These are phyloP conservation scores for Phialemoniopsis sp. DNA, from an alignment of 2,329 filamentous ascomycete species.

Conservation along the genomic window DNA sequence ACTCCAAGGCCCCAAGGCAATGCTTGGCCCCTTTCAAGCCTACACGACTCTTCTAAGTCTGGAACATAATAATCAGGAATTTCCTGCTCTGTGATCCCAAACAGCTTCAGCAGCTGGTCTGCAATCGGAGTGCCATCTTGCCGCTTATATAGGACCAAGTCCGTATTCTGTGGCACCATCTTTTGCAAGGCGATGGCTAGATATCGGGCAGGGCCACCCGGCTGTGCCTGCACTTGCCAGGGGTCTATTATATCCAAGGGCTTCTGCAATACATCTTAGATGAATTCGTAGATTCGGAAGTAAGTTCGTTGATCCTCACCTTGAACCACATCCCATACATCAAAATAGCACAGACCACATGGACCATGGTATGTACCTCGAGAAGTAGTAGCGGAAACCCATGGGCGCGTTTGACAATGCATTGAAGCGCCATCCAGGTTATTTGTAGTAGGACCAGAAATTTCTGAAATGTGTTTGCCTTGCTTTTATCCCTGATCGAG, in stretches of 20 bases:
- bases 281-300: background rate
- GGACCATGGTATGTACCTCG: slow-evolving; percentile 25
- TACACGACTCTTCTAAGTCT: too few species aligned
- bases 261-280: slow-evolving; percentile 1
- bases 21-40: too few species aligned
- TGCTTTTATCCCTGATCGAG: slow-evolving; percentile 29
- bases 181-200: too few species aligned
- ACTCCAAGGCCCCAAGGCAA: too few species aligned
- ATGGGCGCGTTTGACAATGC: slow-evolving; percentile 20
- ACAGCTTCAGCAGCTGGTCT: too few species aligned
- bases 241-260: too few species aligned
- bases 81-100: too few species aligned
- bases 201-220: too few species aligned
- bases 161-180: background rate
- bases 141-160: background rate
- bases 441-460: slow-evolving; percentile 29
- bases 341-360: slow-evolving; percentile 17
- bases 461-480: slow-evolving; percentile 28
- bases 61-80: too few species aligned
- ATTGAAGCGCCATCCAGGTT: slow-evolving; percentile 29
- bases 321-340: slow-evolving; percentile 8
- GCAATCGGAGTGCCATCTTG: too few species aligned
- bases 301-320: background rate
- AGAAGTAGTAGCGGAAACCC: slow-evolving; percentile 29
- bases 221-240: too few species aligned